Percentiles rank a stretch among this genome's conserved stretches.
These are phyloP conservation scores for Cyclotella sp. DNA, from an alignment of 108 stramenopile species.

Conservation along the genomic window DNA sequence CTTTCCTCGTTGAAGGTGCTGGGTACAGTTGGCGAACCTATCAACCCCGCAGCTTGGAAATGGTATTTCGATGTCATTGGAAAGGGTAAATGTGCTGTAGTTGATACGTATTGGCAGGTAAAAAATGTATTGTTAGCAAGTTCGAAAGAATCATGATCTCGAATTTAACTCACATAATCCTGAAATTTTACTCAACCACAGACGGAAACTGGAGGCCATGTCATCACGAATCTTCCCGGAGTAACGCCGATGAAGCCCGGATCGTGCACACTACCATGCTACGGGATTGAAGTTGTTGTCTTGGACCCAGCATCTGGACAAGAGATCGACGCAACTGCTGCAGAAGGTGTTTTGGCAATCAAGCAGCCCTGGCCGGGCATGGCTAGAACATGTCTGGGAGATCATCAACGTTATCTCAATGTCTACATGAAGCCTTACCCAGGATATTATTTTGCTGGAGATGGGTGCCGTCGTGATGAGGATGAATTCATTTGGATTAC, in stretches of 20 bases:
- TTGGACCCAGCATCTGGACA: constrained; percentile 85
- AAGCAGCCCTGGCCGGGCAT: constrained; percentile 95
- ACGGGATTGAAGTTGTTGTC: constrained; percentile 94
- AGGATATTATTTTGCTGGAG: constrained; percentile 98
- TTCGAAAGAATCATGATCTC: too few relatives aligned
- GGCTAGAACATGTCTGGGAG: constrained; percentile 93
- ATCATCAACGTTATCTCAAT: constrained; percentile 93
- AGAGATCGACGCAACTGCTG: constrained; percentile 60
- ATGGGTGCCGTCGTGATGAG: constrained; percentile 89
- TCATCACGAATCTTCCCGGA: constrained; percentile 94
- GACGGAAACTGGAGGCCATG: constrained; percentile 98
- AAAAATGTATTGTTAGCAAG: neutral
- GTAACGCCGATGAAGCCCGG: constrained; percentile 97
- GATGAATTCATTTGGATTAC: constrained; percentile 98
- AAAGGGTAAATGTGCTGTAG: constrained; percentile 84
- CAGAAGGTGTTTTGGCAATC: constrained; percentile 94
- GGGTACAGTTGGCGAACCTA: constrained; percentile 98
- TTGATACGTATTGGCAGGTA: constrained; percentile 98
- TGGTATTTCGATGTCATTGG: constrained; percentile 98
- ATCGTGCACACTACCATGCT: constrained; percentile 92
- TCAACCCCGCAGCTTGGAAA: constrained; percentile 99
- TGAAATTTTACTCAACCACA: too few relatives aligned
- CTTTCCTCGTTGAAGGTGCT: constrained; percentile 85
- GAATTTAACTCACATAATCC: too few relatives aligned
- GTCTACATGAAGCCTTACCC: constrained; percentile 95